Percentiles rank a stretch among this genome's conserved stretches.
phyloP scores from a whole-genome alignment of 768 basidiomycete genomes.

The Pulveroboletus ravenelii region DNA sequence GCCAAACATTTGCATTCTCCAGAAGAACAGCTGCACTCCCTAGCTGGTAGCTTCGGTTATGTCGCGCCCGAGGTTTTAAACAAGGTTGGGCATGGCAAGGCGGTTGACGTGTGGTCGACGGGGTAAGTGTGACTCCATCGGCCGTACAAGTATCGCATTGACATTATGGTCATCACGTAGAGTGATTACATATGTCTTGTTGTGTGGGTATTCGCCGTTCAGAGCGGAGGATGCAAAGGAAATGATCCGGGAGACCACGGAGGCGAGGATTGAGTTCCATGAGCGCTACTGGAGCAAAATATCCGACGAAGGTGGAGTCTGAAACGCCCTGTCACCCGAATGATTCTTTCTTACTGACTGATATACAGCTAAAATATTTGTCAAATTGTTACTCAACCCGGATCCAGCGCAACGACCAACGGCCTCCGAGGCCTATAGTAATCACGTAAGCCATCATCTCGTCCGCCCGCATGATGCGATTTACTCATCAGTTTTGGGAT shows the following conservation, averaged over 20 bases:
- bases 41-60: slow-evolving; percentile 85
- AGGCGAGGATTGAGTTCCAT: slow-evolving; percentile 85
- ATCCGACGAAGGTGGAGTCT: slow-evolving; percentile 57
- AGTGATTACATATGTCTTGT: slow-evolving; percentile 90
- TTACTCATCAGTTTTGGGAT: background rate
- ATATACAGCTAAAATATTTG: slow-evolving; percentile 74
- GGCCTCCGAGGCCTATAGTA: slow-evolving; percentile 61
- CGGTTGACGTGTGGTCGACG: slow-evolving; percentile 91
- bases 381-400: slow-evolving; percentile 62
- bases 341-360: background rate
- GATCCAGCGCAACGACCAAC: slow-evolving; percentile 71
- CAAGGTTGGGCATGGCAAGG: slow-evolving; percentile 81
- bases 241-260: slow-evolving; percentile 79
- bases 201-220: slow-evolving; percentile 96
- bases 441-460: slow-evolving; percentile 46
- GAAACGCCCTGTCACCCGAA: background rate
- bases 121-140: slow-evolving; percentile 51
- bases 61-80: slow-evolving; percentile 87
- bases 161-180: slow-evolving; percentile 35
- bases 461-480: background rate
- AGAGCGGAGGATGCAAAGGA: slow-evolving; percentile 73
- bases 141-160: background rate
- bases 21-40: slow-evolving; percentile 62
- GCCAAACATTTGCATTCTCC: slow-evolving; percentile 77
- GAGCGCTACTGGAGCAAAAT: slow-evolving; percentile 93